These are phyloP conservation scores for Ilyonectria mors-panacis DNA, from an alignment of 2,329 filamentous ascomycete species.

Conservation along the genomic window DNA sequence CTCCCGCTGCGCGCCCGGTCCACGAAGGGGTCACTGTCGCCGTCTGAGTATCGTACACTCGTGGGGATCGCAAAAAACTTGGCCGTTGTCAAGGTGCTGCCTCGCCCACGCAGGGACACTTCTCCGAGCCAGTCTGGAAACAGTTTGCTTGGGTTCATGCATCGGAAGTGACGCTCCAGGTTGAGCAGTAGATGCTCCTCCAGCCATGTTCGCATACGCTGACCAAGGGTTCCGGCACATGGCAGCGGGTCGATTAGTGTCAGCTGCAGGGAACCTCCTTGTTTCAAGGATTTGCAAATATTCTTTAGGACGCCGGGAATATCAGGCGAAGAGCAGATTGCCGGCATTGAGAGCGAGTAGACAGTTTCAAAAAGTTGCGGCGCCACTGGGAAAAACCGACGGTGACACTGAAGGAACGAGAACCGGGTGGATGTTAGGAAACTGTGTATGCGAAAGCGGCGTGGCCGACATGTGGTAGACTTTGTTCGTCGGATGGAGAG, in stretches of 20 bases:
- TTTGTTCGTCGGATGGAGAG: constrained; percentile 56
- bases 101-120: constrained; percentile 64
- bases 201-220: constrained; percentile 72
- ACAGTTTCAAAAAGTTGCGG: constrained; percentile 63
- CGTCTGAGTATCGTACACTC: constrained; percentile 43
- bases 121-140: constrained; percentile 73
- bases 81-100: constrained; percentile 64
- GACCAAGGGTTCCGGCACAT: constrained; percentile 68
- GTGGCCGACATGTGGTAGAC: constrained; percentile 64
- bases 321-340: constrained; percentile 69
- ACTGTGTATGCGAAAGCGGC: constrained; percentile 56
- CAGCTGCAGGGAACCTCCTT: constrained; percentile 70
- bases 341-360: constrained; percentile 69
- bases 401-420: constrained; percentile 56
- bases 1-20: constrained; percentile 44
- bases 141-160: constrained; percentile 70
- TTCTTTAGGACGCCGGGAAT: constrained; percentile 70
- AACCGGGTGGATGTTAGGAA: constrained; percentile 59
- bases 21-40: constrained; percentile 43
- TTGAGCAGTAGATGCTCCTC: constrained; percentile 73
- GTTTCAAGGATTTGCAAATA: constrained; percentile 69
- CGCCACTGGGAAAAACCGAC: constrained; percentile 55
- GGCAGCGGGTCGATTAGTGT: constrained; percentile 76
- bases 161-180: constrained; percentile 71
- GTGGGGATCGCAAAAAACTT: constrained; percentile 63